Percentiles rank a stretch among this genome's conserved stretches.
phyloP scores from a whole-genome alignment of 1,284 basidiomycete genomes.

The Omphalotus olearius region DNA sequence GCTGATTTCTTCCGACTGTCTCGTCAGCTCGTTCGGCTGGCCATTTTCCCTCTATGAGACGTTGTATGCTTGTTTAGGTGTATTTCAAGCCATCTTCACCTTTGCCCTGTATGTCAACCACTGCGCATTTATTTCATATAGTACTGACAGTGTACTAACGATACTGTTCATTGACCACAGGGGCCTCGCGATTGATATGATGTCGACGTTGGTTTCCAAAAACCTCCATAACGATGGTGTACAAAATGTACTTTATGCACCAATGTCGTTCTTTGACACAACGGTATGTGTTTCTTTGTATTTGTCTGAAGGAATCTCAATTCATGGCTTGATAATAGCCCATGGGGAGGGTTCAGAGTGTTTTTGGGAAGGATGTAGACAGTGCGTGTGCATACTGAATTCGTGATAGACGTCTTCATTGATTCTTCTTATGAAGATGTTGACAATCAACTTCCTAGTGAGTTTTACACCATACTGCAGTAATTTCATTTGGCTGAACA shows the following conservation, averaged over 20 bases:
- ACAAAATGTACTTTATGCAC: constrained; percentile 57
- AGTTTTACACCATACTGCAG: constrained; percentile 12
- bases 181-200: constrained; percentile 49
- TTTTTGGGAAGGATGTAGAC: constrained; percentile 65
- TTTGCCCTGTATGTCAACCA: constrained; percentile 45
- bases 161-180: constrained; percentile 28
- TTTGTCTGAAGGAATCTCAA: too few species aligned
- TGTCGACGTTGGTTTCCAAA: constrained; percentile 55
- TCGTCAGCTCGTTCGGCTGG: constrained; percentile 35
- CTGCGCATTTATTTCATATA: not conserved
- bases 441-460: constrained; percentile 57
- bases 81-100: constrained; percentile 58
- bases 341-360: constrained; percentile 53
- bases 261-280: constrained; percentile 70
- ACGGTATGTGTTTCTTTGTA: constrained; percentile 36
- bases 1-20: not conserved
- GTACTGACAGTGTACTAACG: not conserved
- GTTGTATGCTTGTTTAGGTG: constrained; percentile 65
- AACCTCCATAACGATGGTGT: constrained; percentile 56
- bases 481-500: constrained; percentile 2
- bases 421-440: constrained; percentile 34
- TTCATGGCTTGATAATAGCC: constrained; percentile 30
- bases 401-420: not conserved
- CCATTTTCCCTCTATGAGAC: constrained; percentile 65
- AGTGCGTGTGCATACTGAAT: constrained; percentile 30